Conservation (phyloP, 768 basidiomycete species). For the Boletales sp. region DNA sequence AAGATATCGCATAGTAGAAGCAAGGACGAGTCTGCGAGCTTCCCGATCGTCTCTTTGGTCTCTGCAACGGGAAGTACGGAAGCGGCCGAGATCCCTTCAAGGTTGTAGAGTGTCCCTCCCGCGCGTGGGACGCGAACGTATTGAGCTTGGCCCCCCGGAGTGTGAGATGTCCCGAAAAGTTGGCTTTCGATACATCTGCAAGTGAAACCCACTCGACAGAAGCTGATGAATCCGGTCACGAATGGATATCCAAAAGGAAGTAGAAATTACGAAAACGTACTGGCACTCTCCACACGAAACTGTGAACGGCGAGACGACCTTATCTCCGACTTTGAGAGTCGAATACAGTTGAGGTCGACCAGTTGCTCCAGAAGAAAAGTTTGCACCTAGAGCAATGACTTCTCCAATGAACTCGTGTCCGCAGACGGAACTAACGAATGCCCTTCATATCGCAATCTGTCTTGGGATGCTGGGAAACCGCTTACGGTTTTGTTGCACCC, state of each 20-base stretch:
- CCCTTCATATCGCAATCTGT: not conserved
- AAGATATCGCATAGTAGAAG: slow-evolving; percentile 75
- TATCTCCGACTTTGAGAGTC: slow-evolving; percentile 64
- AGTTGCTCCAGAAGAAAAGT: slow-evolving; percentile 40
- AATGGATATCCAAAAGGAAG: not conserved
- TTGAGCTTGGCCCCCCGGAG: slow-evolving; percentile 77
- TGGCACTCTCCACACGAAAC: slow-evolving; percentile 84
- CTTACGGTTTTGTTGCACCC: slow-evolving; percentile 50
- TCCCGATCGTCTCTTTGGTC: slow-evolving; percentile 35
- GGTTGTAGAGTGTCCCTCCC: slow-evolving; percentile 71
- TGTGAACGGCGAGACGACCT: slow-evolving; percentile 78
- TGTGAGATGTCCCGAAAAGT: slow-evolving; percentile 62
- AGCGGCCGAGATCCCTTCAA: slow-evolving; percentile 41
- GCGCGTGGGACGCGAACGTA: slow-evolving; percentile 77
- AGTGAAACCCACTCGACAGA: slow-evolving; percentile 71
- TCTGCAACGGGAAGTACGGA: slow-evolving; percentile 18
- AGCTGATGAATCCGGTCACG: slow-evolving; percentile 35
- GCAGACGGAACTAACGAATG: slow-evolving; percentile 47
- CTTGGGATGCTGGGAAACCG: not conserved
- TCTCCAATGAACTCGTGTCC: slow-evolving; percentile 81
- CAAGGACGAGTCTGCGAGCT: slow-evolving; percentile 59
- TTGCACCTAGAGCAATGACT: slow-evolving; percentile 62
- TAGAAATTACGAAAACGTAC: slow-evolving; percentile 38
- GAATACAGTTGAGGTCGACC: slow-evolving; percentile 63
- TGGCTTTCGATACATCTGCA: slow-evolving; percentile 58